Conservation (phyloP, 345 rosid species). For the Pistacia vera region DNA sequence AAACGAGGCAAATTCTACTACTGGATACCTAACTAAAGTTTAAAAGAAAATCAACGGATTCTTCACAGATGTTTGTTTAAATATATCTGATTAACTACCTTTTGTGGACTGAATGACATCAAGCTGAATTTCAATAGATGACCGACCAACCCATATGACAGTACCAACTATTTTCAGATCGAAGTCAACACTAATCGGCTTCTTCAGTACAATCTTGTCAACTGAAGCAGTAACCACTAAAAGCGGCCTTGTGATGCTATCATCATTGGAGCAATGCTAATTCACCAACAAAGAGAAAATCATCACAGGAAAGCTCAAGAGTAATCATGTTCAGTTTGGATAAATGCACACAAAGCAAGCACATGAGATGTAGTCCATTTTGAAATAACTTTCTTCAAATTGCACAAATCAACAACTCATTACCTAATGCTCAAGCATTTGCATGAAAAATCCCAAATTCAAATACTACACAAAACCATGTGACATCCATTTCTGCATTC, state of each 20-base stretch:
- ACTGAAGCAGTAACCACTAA: conserved; percentile 89
- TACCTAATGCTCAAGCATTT: not conserved
- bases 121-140: conserved; percentile 84
- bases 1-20: not conserved
- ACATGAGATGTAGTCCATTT: not conserved
- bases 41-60: not conserved
- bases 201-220: conserved; percentile 76
- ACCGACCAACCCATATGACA: conserved; percentile 85
- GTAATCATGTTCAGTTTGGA: not conserved
- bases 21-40: not conserved
- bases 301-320: not conserved
- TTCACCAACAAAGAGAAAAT: conserved; percentile 21
- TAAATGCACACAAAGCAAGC: not conserved
- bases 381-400: not conserved
- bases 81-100: conserved; percentile 29
- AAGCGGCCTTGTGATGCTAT: conserved; percentile 78
- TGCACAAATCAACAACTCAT: not conserved
- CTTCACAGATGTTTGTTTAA: not conserved
- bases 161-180: conserved; percentile 76
- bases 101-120: conserved; percentile 58
- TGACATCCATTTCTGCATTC: not conserved
- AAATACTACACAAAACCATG: not conserved
- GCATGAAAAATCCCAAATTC: not conserved
- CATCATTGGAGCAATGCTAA: conserved; percentile 81
- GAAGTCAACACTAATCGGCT: conserved; percentile 65